Base-by-base conservation (phyloP, 331 rosid genomes). In the Prunus yedoensis region DNA sequence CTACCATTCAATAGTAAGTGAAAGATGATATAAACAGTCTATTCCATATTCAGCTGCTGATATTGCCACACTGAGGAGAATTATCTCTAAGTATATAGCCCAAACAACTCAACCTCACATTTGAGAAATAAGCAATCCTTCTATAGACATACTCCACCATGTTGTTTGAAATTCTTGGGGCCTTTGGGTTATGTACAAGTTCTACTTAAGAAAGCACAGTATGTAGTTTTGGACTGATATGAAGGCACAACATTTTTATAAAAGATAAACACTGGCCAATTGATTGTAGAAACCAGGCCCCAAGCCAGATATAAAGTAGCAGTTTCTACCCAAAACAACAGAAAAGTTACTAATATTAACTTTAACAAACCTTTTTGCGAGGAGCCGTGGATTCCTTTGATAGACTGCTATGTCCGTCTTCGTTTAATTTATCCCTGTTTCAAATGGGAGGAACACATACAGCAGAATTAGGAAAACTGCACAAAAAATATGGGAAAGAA, bases 311-410 rank as follows among this genome's bases (percentile, higher is more conserved):
- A 60, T 3, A 14, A 61, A 27, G 61, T 61, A 28, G 35, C 18
- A 38, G 41, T 35, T 35, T 30, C 18, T 38, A 60, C 68, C 17
- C 21, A 18, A 2, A 23, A 67, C 62, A 20, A 47, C 15, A n/a
- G 18, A 67, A 82, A 43, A 43, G 28, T 5, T 14, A 18, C 2
- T 45, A 30, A 35, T 28, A 18, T 32, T 10, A 70, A 15, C 30
- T 70, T 38, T 21, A 63, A 63, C 78, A 3, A 61, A 87, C 91
- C 89, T 78, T 87, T 73, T 62, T 80, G 41, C 20, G 65, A 61
- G 89, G 82, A 70, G 23, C 84, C 18, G 75, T 75, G 59, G 64
- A 32, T 58, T 83, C 79, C 74, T 65, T 75, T 41, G 76, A 63
- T 41, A 41, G 46, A 70, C 67, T 17, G 23, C 41, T 47, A 35